Evolutionary conservation across 2,329 filamentous ascomycete genomes (phyloP), one percentile per base, ranked within the genome.

Genomic region (Aspergillus phoenicis): DNA sequence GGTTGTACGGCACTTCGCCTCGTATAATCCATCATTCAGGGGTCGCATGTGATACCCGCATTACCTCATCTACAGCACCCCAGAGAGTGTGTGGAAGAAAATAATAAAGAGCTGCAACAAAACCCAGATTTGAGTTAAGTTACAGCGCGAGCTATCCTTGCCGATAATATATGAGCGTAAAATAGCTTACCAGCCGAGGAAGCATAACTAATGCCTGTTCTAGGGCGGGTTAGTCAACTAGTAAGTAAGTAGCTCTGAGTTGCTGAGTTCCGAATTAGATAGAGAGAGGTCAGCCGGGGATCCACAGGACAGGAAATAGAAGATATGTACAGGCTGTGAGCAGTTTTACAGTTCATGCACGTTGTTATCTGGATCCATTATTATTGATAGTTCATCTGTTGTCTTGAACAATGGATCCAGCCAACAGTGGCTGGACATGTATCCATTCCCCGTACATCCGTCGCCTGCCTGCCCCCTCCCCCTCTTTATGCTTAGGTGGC

Each of bases 271-370:
- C 13, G 17, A 26, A 22, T 58, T n/a, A 15, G n/a, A 28, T 10
- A 20, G 13, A 20, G 5, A 15, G 45, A 49, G 45, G 45, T 59
- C 39, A 47, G 39, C 45, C 38, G 41, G 36, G 53, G 41, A 45
- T 33, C 53, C 53, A 47, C 39, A 30, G 39, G 11, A 43, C 33
- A 36, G 13, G 33, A 36, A 17, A 8, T 22, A 20, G 38, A 24
- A 28, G 39, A 22, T 8, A 36, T 8, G 20, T 45, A 41, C 43
- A 24, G 28, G 30, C 22, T 39, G 52, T 43, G 47, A 26, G 47
- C 43, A 53, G 48, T 59, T 36, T 36, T 41, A 63, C 53, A 61
- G 65, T 66, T 67, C 65, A 67, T 67, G 65, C 65, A 64, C 41
- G 60, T 57, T 57, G 52, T 60, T 62, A 57, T 61, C 62, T 59